Conservation (phyloP, 2,329 filamentous ascomycete species). For the Verticillium tricorpus region DNA sequence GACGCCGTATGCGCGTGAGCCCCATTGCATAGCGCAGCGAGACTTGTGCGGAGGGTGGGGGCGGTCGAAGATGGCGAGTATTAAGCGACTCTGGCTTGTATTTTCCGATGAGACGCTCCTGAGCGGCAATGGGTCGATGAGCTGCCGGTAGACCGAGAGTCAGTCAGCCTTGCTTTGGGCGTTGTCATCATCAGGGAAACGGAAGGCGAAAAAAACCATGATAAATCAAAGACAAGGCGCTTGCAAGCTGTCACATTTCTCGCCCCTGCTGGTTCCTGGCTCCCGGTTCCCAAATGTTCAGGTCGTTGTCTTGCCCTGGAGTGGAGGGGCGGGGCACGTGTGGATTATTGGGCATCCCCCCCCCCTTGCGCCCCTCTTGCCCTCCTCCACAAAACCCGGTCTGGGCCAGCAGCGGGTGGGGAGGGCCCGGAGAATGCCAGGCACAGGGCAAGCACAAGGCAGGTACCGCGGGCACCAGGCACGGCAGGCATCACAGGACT, state of each 20-base stretch:
- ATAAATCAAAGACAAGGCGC: not conserved
- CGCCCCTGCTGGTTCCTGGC: not conserved
- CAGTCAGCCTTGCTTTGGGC: no score
- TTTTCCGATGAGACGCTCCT: no score
- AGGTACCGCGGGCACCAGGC: not conserved
- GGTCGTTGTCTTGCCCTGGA: not conserved
- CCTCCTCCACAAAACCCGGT: not conserved
- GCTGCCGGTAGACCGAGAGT: no score
- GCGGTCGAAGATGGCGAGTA: not conserved
- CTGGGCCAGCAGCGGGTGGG: not conserved
- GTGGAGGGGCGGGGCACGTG: not conserved
- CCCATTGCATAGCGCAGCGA: not conserved
- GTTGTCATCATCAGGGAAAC: no score
- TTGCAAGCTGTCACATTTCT: not conserved
- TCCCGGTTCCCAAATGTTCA: not conserved
- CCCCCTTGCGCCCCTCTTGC: not conserved
- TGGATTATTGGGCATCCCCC: not conserved
- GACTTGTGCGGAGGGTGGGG: not conserved
- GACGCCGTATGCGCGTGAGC: not conserved
- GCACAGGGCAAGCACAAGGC: not conserved
- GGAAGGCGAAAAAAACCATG: not conserved
- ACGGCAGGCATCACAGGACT: not conserved
- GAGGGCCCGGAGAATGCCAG: not conserved
- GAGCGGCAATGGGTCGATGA: no score
- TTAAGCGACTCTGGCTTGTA: no score